phyloP scores from a whole-genome alignment of 2,329 filamentous ascomycete species.

The Bipolaris sorokiniana region DNA sequence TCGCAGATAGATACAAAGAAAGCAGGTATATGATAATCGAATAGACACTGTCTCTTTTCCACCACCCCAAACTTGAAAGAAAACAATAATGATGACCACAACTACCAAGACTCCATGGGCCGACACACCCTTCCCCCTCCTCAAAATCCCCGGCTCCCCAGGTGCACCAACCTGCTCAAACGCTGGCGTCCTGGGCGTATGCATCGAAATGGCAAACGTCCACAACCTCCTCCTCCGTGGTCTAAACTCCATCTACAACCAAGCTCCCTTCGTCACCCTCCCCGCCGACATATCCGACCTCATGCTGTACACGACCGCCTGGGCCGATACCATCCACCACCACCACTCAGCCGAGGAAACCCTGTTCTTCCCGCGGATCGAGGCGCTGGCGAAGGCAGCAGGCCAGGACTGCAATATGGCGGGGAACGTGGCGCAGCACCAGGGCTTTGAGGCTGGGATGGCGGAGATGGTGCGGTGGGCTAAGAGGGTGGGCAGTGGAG shows the following conservation, averaged over 20 bases:
- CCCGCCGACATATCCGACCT: conserved; percentile 34
- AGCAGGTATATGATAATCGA: no score
- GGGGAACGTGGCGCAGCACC: conserved; percentile 44
- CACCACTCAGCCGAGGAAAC: conserved; percentile 47
- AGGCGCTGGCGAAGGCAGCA: conserved; percentile 35
- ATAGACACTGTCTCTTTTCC: no score
- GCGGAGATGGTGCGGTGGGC: conserved; percentile 35
- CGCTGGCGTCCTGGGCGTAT: conserved; percentile 39
- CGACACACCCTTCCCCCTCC: conserved; percentile 20
- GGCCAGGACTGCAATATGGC: conserved; percentile 37
- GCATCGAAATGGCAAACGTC: conserved; percentile 43
- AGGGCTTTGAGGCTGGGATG: conserved; percentile 40
- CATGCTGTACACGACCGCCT: conserved; percentile 40
- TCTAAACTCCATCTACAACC: conserved; percentile 47
- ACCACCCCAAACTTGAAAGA: no score
- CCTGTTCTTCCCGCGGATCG: conserved; percentile 46
- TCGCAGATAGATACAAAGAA: no score
- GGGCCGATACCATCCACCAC: conserved; percentile 46
- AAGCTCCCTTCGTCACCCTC: conserved; percentile 32
- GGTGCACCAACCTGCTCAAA: conserved; percentile 29
- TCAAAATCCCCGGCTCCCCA: conserved; percentile 20
- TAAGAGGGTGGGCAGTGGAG: conserved; percentile 1
- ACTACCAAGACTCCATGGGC: conserved; percentile 10
- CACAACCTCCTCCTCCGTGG: conserved; percentile 49
- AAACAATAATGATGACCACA: neutral